Evolutionary conservation across 2,329 filamentous ascomycete species (phyloP).

Genomic region (Hypoxylon sp.): DNA sequence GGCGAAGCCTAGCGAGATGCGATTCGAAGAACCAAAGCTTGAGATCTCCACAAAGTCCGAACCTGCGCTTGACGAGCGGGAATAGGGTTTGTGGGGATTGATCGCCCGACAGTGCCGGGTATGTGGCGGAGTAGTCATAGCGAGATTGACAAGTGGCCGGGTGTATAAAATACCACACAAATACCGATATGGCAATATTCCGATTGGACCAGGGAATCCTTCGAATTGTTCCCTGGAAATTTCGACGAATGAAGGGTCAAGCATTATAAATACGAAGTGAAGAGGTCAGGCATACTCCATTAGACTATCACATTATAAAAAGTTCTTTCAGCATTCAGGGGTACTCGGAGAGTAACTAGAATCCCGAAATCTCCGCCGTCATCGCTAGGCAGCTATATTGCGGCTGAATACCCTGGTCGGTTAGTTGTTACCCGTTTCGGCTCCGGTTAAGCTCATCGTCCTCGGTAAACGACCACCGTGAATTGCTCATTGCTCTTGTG

Average conservation of each 20-base stretch:
- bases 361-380: constrained; percentile 14
- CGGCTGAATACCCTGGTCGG: constrained; percentile 7
- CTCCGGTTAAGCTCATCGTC: constrained; percentile 2
- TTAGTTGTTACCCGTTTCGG: constrained; percentile 7
- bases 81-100: constrained; percentile 11
- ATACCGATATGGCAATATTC: constrained; percentile 9
- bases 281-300: constrained; percentile 15
- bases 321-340: background rate
- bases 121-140: constrained; percentile 32
- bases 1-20: constrained; percentile 9
- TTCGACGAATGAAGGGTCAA: constrained; percentile 22
- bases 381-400: background rate
- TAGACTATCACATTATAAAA: background rate
- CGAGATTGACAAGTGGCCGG: background rate
- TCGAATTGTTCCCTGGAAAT: constrained; percentile 8
- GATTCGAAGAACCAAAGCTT: constrained; percentile 7
- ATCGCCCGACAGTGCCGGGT: constrained; percentile 1
- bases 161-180: background rate
- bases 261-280: constrained; percentile 32
- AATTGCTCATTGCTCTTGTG: background rate
- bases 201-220: constrained; percentile 16
- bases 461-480: background rate
- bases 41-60: constrained; percentile 16
- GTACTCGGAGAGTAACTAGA: background rate
- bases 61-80: background rate